Evolutionary conservation across 306 rosid genomes (phyloP).

Genomic region (Inga laurina): DNA sequence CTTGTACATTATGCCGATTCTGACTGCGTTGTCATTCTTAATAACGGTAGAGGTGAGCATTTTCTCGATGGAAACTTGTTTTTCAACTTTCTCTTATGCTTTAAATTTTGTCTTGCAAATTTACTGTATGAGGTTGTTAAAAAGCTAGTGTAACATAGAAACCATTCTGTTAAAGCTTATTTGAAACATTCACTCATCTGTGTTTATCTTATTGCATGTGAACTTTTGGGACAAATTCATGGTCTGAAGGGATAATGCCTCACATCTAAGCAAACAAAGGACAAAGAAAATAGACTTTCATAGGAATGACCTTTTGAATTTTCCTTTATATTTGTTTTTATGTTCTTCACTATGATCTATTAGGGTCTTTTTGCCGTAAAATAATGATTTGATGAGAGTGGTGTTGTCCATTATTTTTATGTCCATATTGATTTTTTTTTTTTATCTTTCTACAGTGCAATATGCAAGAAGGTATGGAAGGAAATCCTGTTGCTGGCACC

Average conservation of each 20-base stretch:
- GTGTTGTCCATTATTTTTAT: conserved; percentile 6
- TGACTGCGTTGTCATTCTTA: conserved; percentile 80
- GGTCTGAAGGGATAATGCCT: background rate
- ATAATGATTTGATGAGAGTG: conserved; percentile 3
- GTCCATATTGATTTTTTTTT: background rate
- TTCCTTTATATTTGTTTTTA: too few relatives aligned
- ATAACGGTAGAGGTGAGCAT: conserved; percentile 79
- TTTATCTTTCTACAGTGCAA: conserved; percentile 61
- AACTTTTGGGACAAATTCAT: background rate
- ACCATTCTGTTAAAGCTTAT: background rate
- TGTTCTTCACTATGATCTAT: background rate
- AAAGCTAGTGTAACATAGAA: background rate
- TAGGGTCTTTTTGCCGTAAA: background rate
- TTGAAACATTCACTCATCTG: background rate
- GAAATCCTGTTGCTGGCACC: conserved; percentile 73
- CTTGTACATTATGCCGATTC: conserved; percentile 66
- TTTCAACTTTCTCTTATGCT: conserved; percentile 17
- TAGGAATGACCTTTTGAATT: too few relatives aligned
- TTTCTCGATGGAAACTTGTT: background rate
- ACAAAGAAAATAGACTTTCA: too few relatives aligned
- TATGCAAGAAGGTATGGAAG: conserved; percentile 95
- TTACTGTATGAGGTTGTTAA: background rate
- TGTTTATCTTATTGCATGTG: background rate
- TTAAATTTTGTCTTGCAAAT: conserved; percentile 7
- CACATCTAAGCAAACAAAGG: background rate